Base-by-base conservation (phyloP, 768 basidiomycete species). In the Rhodotorula babjevae region DNA sequence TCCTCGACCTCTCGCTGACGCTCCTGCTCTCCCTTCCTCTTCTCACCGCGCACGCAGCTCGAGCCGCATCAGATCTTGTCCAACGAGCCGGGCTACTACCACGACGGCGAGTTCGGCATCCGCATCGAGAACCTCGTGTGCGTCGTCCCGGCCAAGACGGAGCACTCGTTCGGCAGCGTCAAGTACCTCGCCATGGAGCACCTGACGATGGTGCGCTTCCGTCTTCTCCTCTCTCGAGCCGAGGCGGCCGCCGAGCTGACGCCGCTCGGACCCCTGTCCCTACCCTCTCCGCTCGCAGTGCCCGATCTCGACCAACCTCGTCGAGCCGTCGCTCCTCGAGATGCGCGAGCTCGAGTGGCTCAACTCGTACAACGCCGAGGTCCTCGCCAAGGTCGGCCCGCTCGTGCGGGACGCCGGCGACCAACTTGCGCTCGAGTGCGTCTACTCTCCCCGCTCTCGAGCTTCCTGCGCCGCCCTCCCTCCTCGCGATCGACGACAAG, bases 51-150 rank as follows among this genome's bases (percentile, higher is more conserved):
- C 86, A 87, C 0, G 79, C 89, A 64, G 0, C 81, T 97, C 68
- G 90, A 91, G 79, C 83, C 86, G 11, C 92, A 93, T 16, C 92
- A 93, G 90, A 92, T 92, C 0, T 84, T 97, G 36, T 93, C 92
- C 0, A 96, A 97, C 78, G 74, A 69, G 46, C 74, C 72, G 19
- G 70, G 79, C 2, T 79, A 70, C 65, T 79, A 79, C 74, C 61
- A 77, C 50, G 93, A 97, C 77, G 95, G 93, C 3, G 83, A 85
- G 58, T 98, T 89, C 78, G 95, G 94, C 4, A 92, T 98, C 77
- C 88, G 96, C 9, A 91, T 95, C 77, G 95, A 99, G 82, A 93
- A 87, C 80, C 85, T 97, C 56, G 87, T 93, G 29, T 90, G 95
- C 8, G 72, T 74, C 50, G 29, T 65, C 68, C 65, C 60, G 6